A percentile compares a stretch with the other conserved stretches of the same genome.
Evolutionary conservation across 225 moss, liverwort and hornwort genomes (phyloP).

Genomic region (Antitrichia curtipendula): DNA sequence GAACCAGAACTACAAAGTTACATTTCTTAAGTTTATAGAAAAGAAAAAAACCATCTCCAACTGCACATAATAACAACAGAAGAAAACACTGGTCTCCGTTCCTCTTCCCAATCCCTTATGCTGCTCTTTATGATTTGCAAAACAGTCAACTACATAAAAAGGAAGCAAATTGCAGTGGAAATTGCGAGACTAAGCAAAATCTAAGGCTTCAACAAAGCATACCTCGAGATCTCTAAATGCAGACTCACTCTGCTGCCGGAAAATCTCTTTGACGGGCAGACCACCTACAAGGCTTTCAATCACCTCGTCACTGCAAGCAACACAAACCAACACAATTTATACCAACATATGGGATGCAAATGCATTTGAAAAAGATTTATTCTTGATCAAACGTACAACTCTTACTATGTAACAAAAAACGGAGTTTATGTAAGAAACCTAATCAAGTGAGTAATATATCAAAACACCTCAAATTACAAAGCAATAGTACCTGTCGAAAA

Average conservation of each 20-base stretch:
- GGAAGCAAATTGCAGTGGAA: neutral
- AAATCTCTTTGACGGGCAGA: conserved; percentile 63
- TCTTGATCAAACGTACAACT: neutral
- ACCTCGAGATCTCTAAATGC: conserved; percentile 82
- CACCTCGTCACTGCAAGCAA: conserved; percentile 58
- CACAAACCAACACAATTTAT: neutral
- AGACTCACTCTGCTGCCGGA: conserved; percentile 43
- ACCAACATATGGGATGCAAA: neutral
- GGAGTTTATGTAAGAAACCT: neutral
- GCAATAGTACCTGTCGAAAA: conserved; percentile 58
- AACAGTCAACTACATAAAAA: neutral
- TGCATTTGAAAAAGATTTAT: neutral
- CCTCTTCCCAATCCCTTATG: neutral
- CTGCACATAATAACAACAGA: neutral
- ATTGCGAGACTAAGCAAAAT: neutral
- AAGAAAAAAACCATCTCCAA: neutral
- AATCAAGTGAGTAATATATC: neutral
- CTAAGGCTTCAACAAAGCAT: neutral
- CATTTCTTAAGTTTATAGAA: neutral
- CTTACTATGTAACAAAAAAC: neutral
- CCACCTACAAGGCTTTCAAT: conserved; percentile 61
- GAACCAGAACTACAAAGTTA: neutral
- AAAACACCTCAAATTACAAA: neutral
- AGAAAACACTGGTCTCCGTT: neutral
- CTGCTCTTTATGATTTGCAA: neutral